Conservation (phyloP, 2,329 filamentous ascomycete species). For the Colletotrichum euphorbiae region DNA sequence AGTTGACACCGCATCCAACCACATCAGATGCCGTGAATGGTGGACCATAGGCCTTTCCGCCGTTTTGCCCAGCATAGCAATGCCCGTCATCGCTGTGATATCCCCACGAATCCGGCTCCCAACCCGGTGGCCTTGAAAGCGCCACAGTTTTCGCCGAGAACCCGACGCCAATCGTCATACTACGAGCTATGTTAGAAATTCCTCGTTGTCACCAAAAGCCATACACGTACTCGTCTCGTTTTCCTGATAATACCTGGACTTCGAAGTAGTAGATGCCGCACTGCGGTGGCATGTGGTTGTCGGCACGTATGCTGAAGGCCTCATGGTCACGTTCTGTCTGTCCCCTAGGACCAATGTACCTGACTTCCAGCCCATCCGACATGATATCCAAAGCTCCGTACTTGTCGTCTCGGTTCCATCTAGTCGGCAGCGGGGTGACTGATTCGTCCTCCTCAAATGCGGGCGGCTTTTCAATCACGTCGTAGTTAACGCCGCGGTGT, state of each 20-base stretch:
- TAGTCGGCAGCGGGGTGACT: constrained; percentile 78
- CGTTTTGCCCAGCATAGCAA: constrained; percentile 66
- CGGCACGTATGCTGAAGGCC: constrained; percentile 83
- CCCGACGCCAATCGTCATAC: constrained; percentile 72
- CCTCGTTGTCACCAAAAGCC: background rate
- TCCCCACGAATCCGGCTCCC: constrained; percentile 76
- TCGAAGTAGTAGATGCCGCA: constrained; percentile 98
- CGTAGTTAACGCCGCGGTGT: constrained; percentile 84
- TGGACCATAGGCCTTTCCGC: constrained; percentile 68
- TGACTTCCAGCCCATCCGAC: constrained; percentile 79
- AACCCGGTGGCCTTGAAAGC: constrained; percentile 70
- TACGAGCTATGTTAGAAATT: constrained; percentile 44
- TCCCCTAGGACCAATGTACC: constrained; percentile 62
- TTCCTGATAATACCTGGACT: constrained; percentile 63
- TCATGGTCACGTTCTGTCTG: constrained; percentile 73
- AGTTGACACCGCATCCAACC: constrained; percentile 76
- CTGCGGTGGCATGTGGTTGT: constrained; percentile 87
- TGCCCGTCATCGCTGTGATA: constrained; percentile 78
- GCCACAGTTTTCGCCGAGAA: constrained; percentile 67
- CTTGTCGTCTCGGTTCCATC: constrained; percentile 86
- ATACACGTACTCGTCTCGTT: constrained; percentile 65
- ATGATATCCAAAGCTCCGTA: constrained; percentile 78
- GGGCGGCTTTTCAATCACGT: constrained; percentile 82
- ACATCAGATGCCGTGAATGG: constrained; percentile 67
- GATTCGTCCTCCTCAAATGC: constrained; percentile 67